Conservation (phyloP, 352 stramenopile genomes). For the Phytophthora aleatoria region DNA sequence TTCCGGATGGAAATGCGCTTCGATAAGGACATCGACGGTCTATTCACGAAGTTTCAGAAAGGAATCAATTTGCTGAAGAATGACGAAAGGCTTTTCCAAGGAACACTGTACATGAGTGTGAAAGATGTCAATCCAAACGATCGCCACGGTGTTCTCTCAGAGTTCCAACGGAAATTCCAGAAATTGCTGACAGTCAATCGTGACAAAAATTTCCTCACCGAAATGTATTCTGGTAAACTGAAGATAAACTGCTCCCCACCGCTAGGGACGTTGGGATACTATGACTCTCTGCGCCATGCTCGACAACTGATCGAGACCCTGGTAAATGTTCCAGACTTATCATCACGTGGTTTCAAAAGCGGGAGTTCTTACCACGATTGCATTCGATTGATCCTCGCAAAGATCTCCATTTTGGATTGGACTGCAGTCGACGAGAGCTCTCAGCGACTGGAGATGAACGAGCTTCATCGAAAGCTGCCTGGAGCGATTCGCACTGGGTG, state of each 20-base stretch:
- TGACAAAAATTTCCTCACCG: slow-evolving; percentile 62
- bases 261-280: slow-evolving; percentile 68
- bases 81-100: slow-evolving; percentile 63
- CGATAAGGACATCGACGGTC: slow-evolving; percentile 73
- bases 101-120: slow-evolving; percentile 68
- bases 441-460: slow-evolving; percentile 36
- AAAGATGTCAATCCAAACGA: slow-evolving; percentile 82
- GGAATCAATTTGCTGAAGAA: slow-evolving; percentile 65
- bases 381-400: slow-evolving; percentile 68
- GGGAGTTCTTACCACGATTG: slow-evolving; percentile 69
- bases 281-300: slow-evolving; percentile 55
- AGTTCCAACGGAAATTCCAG: slow-evolving; percentile 60
- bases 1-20: slow-evolving; percentile 82
- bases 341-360: slow-evolving; percentile 39
- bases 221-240: slow-evolving; percentile 67
- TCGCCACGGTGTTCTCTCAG: slow-evolving; percentile 43
- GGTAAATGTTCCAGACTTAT: slow-evolving; percentile 26
- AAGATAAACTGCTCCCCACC: slow-evolving; percentile 74
- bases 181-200: slow-evolving; percentile 52
- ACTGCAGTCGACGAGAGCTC: slow-evolving; percentile 67
- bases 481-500: slow-evolving; percentile 35
- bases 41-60: slow-evolving; percentile 76
- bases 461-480: slow-evolving; percentile 33
- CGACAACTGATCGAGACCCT: slow-evolving; percentile 40
- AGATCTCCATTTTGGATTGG: slow-evolving; percentile 82